Evolutionary conservation across 2,329 filamentous ascomycete genomes (phyloP).

Genomic region (Aotearoamyces nothofagi): DNA sequence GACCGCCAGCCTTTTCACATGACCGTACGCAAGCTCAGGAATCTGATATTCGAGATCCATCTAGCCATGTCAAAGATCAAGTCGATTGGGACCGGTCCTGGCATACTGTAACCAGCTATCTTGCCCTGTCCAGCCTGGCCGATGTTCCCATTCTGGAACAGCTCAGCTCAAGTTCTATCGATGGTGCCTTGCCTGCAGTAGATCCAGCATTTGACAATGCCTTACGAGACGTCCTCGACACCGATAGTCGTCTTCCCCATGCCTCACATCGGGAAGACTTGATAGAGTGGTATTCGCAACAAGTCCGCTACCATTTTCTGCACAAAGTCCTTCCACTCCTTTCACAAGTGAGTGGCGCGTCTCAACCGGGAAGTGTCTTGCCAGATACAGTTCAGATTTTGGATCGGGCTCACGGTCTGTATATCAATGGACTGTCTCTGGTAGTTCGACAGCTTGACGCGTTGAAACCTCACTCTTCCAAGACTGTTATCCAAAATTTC

Average conservation of each 20-base stretch:
- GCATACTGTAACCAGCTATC: conserved; percentile 42
- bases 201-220: conserved; percentile 30
- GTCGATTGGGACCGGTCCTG: conserved; percentile 44
- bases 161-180: conserved; percentile 8
- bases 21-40: conserved; percentile 1
- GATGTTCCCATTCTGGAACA: conserved; percentile 31
- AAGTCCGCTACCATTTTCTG: conserved; percentile 44
- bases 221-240: conserved; percentile 35
- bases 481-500: conserved; percentile 33
- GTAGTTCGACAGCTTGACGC: conserved; percentile 32
- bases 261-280: conserved; percentile 39
- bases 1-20: conserved; percentile 2
- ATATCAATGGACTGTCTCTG: conserved; percentile 36
- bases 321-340: conserved; percentile 42
- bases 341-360: conserved; percentile 22
- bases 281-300: conserved; percentile 42
- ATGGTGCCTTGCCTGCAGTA: conserved; percentile 15
- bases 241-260: conserved; percentile 28
- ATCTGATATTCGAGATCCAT: conserved; percentile 3
- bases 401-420: conserved; percentile 42
- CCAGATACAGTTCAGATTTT: conserved; percentile 38
- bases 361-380: conserved; percentile 28
- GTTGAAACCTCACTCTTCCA: conserved; percentile 17
- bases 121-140: conserved; percentile 38
- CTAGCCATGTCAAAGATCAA: conserved; percentile 23